Evolutionary conservation across 331 rosid species (phyloP), one percentile per base, ranked within the genome.

Genomic region (Rosa hybrid): DNA sequence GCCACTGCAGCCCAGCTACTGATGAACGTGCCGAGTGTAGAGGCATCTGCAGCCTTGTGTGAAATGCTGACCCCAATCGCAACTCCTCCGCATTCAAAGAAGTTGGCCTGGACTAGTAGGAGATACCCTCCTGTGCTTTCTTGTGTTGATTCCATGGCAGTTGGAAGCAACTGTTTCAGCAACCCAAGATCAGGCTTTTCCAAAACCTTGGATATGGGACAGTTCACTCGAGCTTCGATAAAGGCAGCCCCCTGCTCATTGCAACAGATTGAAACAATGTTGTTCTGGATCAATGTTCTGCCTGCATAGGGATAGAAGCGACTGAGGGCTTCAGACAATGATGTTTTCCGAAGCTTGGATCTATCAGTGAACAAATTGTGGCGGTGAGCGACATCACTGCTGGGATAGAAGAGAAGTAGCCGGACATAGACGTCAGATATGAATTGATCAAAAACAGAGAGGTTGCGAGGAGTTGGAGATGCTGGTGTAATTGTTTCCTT

Each of bases 401-500:
- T 34, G 7, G 68, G 54, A 44, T 77, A 84, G 71, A 81, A 81
- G 77, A 81, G 82, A 57, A 84, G 51, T 5, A 81, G 49, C 2
- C 71, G 83, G 14, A 62, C 64, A 59, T 44, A 81, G 21, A 41
- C 8, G 17, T 46, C 12, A 0, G 85, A 68, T 3, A 49, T 25
- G 6, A 48, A 0, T 18, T 81, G 84, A 69, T 80, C 87, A 0
- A 84, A 38, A 14, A 73, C 38, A 2, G 87, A 84, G 51, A 81
- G 87, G n/a, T 12, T n/a, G 11, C 10, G n/a, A 1, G 86, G 86
- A 57, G 86, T 83, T 20, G 83, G 68, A 14, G 81, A 77, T 60
- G 83, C 59, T 20, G 86, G 86, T 45, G 20, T 78, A 8, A 83
- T 39, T 11, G 27, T 59, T 12, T 79, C 71, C 60, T 23, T 14